Base-by-base conservation (phyloP, 2,329 filamentous ascomycete species). In the Cercospora brassicicola region DNA sequence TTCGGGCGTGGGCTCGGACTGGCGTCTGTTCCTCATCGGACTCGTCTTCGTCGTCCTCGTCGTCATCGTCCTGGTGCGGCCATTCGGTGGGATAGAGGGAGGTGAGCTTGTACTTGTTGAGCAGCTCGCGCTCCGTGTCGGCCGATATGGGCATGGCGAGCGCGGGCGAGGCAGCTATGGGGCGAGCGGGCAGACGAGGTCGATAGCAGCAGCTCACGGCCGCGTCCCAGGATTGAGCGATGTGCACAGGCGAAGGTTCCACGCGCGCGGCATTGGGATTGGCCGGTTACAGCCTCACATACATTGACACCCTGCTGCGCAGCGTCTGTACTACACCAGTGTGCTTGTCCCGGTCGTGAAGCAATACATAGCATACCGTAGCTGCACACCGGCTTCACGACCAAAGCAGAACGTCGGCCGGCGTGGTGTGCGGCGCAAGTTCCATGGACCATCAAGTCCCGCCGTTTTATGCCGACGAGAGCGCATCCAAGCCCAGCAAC, bases 51-150 rank as follows among this genome's bases (percentile, higher is more conserved):
- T 65, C 59, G 26, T 61, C 59, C n/a, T 65, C 69, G 23, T 76
- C 73, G 60, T 77, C 71, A 67, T 71, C 61, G 76, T 87, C 88
- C 75, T 96, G 91, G 59, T 88, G 84, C 0, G 94, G 94, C 94
- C 94, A 98, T 84, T 92, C 89, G 39, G 88, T 87, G 2, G 94
- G 94, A 79, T 89, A 94, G 20, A 91, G 84, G 13, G 86, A 91
- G 51, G 90, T 86, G 59, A 98, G 87, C 79, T 93, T 91, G 83
- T 98, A 98, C 82, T 96, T 93, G 74, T 93, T 93, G 75, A 95
- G 88, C 64, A 98, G 88, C 56, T 87, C 89, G 69, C 89, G 85
- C 76, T 95, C 90, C 75, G 89, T 87, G 76, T 95, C 91, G 71
- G 88, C 86, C 39, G 76, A 73, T 90, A 88, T 84, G 64, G 74